A percentile compares a stretch with the other conserved stretches of the same genome.
Evolutionary conservation across 345 rosid genomes (phyloP).

Genomic region (Nasturtium officinale): DNA sequence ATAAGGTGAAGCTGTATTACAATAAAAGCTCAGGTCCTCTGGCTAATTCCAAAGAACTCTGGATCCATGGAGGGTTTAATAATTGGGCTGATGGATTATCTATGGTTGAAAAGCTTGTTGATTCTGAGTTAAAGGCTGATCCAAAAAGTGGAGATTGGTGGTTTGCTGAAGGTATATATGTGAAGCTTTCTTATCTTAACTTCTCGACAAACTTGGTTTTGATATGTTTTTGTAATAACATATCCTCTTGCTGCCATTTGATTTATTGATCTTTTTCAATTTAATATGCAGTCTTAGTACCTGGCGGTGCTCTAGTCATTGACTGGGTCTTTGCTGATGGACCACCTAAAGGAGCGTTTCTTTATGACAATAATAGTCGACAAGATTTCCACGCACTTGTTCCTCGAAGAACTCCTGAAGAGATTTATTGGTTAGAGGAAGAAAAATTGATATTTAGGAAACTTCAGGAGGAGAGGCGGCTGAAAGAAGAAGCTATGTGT

Average conservation of each 20-base stretch:
- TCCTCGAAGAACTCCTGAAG: conserved; percentile 54
- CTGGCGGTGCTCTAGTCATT: conserved; percentile 63
- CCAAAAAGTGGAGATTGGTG: conserved; percentile 78
- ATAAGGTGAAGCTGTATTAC: conserved; percentile 62
- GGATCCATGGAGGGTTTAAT: conserved; percentile 92
- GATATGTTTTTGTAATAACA: neutral
- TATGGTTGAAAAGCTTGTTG: conserved; percentile 60
- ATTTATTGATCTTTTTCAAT: neutral
- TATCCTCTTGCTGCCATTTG: neutral
- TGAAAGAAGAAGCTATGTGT: conserved; percentile 70
- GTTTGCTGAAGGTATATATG: conserved; percentile 68
- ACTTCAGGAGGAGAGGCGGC: conserved; percentile 71
- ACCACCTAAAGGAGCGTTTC: conserved; percentile 63
- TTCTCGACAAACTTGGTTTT: neutral
- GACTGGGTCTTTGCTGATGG: conserved; percentile 98
- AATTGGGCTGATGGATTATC: conserved; percentile 81
- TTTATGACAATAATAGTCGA: conserved; percentile 70
- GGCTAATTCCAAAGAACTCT: conserved; percentile 62
- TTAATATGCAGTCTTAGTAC: conserved; percentile 66
- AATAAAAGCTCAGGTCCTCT: conserved; percentile 79
- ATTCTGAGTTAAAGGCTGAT: conserved; percentile 48
- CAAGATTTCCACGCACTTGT: conserved; percentile 83
- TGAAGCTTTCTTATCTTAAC: conserved; percentile 13
- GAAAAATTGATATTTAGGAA: conserved; percentile 59
- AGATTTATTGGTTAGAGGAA: conserved; percentile 75